Conservation (phyloP, 192 early-diverging fungal species). For the Coemansia sp. region DNA sequence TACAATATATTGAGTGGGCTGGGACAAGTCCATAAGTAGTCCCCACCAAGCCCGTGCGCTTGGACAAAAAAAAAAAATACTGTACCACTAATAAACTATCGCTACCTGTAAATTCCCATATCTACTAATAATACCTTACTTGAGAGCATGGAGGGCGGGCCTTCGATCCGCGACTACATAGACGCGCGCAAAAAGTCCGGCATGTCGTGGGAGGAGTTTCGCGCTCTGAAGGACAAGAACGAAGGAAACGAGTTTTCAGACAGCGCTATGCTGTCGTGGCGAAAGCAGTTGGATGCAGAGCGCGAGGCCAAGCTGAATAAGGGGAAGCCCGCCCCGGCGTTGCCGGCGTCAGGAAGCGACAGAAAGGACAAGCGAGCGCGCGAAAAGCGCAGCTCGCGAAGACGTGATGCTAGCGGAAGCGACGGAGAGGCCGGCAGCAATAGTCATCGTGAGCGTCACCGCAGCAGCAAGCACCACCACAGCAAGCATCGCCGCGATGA, state of each 20-base stretch:
- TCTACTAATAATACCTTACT: neutral
- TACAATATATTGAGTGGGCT: neutral
- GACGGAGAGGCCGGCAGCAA: conserved; percentile 1
- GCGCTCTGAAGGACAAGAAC: conserved; percentile 39
- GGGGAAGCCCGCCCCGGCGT: neutral
- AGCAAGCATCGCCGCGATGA: neutral
- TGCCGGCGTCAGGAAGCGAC: neutral
- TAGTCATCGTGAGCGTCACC: neutral
- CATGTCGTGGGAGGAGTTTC: conserved; percentile 50
- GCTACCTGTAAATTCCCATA: neutral
- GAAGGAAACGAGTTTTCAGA: conserved; percentile 34
- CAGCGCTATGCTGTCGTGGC: conserved; percentile 43
- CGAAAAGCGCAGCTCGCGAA: conserved; percentile 6
- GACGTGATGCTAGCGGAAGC: neutral
- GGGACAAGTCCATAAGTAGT: neutral
- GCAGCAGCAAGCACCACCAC: conserved; percentile 1
- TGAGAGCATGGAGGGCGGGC: conserved; percentile 19
- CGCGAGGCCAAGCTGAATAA: conserved; percentile 36
- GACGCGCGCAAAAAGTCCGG: conserved; percentile 47
- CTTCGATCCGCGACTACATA: conserved; percentile 47
- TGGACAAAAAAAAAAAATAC: neutral
- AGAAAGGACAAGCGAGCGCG: neutral
- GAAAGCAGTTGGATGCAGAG: conserved; percentile 47
- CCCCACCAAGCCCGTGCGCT: neutral
- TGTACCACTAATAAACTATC: neutral